These are phyloP conservation scores for Cucurbita moschata DNA, from an alignment of 306 rosid genomes.

Conservation along the genomic window DNA sequence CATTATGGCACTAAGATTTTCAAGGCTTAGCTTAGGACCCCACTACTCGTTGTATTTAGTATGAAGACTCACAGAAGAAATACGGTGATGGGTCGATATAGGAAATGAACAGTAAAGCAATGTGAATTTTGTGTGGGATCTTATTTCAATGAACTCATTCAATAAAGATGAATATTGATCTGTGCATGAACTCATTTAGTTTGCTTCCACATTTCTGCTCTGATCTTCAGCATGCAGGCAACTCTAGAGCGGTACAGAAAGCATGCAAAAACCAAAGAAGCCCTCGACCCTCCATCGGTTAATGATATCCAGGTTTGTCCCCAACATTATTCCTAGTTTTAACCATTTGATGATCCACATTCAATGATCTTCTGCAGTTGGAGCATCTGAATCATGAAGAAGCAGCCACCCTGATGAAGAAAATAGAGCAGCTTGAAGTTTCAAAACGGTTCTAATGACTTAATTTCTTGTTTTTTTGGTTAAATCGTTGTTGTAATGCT, in stretches of 20 bases:
- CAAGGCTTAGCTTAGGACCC: background rate
- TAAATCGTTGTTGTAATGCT: background rate
- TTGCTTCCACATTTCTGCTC: background rate
- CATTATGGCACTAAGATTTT: background rate
- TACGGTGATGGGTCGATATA: no score
- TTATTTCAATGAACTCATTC: no score
- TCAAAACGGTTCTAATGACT: conserved; percentile 40
- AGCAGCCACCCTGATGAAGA: conserved; percentile 45
- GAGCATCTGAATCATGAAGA: conserved; percentile 56
- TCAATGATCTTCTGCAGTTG: conserved; percentile 2
- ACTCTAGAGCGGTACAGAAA: conserved; percentile 50
- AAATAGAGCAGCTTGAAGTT: conserved; percentile 57
- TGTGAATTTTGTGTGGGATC: no score
- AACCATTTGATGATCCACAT: background rate
- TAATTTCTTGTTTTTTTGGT: background rate
- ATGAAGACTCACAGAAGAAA: no score
- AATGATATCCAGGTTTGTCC: conserved; percentile 41
- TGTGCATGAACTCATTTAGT: background rate
- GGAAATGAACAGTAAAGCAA: no score
- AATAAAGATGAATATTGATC: background rate
- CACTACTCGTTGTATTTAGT: background rate
- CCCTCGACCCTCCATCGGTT: conserved; percentile 19
- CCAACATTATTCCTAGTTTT: no score
- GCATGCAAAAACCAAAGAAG: conserved; percentile 23
- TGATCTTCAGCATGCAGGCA: conserved; percentile 33